These are phyloP conservation scores for Cardiospermum halicacabum DNA, from an alignment of 345 rosid genomes.

Conservation along the genomic window DNA sequence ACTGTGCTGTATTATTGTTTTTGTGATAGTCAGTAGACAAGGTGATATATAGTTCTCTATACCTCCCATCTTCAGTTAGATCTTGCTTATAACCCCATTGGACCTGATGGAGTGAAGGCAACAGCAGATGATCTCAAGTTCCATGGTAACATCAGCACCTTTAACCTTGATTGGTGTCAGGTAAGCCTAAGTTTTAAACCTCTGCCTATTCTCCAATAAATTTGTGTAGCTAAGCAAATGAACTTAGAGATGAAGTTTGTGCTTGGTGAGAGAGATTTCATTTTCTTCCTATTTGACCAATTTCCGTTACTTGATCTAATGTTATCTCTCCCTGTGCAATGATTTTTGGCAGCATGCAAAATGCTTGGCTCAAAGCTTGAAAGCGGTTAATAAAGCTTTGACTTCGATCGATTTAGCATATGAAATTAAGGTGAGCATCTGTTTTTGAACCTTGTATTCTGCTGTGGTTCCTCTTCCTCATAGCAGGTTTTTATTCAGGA, in stretches of 20 bases:
- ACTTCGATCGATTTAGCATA: slow-evolving; percentile 84
- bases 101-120: slow-evolving; percentile 81
- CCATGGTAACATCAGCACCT: slow-evolving; percentile 71
- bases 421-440: slow-evolving; percentile 64
- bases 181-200: slow-evolving; percentile 29
- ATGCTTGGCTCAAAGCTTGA: slow-evolving; percentile 82
- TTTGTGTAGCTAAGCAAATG: slow-evolving; percentile 40
- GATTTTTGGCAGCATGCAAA: slow-evolving; percentile 67
- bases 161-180: slow-evolving; percentile 99
- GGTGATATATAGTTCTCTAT: slow-evolving; percentile 3
- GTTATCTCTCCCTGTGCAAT: neutral
- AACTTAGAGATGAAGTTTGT: slow-evolving; percentile 82
- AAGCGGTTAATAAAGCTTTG: slow-evolving; percentile 92
- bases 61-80: slow-evolving; percentile 54
- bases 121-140: slow-evolving; percentile 87
- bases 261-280: slow-evolving; percentile 8
- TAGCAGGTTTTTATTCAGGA: slow-evolving; percentile 41
- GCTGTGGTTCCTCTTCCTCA: slow-evolving; percentile 8
- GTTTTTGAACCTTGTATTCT: neutral
- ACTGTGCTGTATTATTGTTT: slow-evolving; percentile 9
- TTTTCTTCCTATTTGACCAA: neutral
- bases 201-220: neutral
- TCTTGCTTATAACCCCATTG: slow-evolving; percentile 89
- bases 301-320: neutral
- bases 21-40: slow-evolving; percentile 13